Conservation (phyloP, 2,329 filamentous ascomycete species). For the Cadophora gregata region DNA sequence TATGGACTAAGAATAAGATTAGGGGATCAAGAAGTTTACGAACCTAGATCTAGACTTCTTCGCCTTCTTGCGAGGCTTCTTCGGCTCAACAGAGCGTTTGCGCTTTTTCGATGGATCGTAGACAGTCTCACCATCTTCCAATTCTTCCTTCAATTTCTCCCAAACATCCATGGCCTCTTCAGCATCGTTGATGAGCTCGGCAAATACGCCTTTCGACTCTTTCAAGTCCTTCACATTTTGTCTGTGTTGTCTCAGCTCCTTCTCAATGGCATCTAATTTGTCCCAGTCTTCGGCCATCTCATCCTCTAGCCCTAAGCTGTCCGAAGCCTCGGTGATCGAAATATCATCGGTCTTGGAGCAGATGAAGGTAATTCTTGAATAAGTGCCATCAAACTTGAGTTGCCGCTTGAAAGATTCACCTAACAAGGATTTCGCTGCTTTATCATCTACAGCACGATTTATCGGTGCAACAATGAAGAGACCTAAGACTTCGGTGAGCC, state of each 20-base stretch:
- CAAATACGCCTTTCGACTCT: constrained; percentile 46
- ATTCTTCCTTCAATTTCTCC: constrained; percentile 35
- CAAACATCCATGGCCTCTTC: constrained; percentile 53
- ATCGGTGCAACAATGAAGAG: constrained; percentile 59
- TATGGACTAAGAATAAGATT: neutral
- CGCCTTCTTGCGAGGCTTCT: constrained; percentile 36
- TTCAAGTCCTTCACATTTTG: constrained; percentile 38
- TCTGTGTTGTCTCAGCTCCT: neutral
- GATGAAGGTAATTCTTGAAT: constrained; percentile 62
- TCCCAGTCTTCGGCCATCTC: constrained; percentile 47
- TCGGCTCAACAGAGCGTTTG: constrained; percentile 44
- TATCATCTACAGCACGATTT: constrained; percentile 54
- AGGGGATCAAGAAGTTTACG: constrained; percentile 10
- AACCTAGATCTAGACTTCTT: constrained; percentile 1
- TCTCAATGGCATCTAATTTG: constrained; percentile 21
- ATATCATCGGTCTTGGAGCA: constrained; percentile 67
- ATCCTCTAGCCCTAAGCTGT: constrained; percentile 41
- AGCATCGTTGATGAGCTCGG: constrained; percentile 44
- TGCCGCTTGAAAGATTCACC: constrained; percentile 22
- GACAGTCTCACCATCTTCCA: constrained; percentile 47
- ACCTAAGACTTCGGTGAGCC: constrained; percentile 38
- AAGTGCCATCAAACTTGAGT: constrained; percentile 43
- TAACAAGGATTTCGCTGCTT: constrained; percentile 45
- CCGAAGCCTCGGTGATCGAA: constrained; percentile 51
- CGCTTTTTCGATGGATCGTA: constrained; percentile 51